Percentiles rank a stretch among this genome's conserved stretches.
phyloP scores from a whole-genome alignment of 768 basidiomycete genomes.

The Tylopilus subfusipes region DNA sequence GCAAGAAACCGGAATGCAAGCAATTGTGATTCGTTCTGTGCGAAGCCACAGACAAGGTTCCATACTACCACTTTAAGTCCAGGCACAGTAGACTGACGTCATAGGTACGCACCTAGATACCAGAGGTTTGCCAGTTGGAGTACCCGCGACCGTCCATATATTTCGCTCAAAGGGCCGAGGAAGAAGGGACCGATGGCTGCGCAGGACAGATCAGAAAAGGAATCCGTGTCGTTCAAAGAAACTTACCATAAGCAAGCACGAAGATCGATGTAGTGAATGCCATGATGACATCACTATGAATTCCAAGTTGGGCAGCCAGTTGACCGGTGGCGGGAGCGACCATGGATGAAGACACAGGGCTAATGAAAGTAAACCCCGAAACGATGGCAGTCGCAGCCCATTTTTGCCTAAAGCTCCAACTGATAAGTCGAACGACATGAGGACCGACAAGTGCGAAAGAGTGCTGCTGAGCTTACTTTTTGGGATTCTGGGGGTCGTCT shows the following conservation, averaged over 20 bases:
- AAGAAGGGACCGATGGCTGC: conserved; percentile 34
- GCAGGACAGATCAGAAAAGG: not conserved
- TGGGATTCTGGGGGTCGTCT: conserved; percentile 54
- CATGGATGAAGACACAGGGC: conserved; percentile 70
- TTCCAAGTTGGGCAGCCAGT: conserved; percentile 50
- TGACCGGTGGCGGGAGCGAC: conserved; percentile 59
- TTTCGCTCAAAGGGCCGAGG: conserved; percentile 64
- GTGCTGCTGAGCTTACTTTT: conserved; percentile 41
- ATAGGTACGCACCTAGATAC: conserved; percentile 48
- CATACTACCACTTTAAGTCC: conserved; percentile 37
- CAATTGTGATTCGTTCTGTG: conserved; percentile 52
- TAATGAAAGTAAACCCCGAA: conserved; percentile 66
- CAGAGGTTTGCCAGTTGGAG: conserved; percentile 63
- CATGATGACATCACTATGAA: conserved; percentile 45
- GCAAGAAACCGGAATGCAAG: conserved; percentile 67
- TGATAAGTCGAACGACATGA: conserved; percentile 16
- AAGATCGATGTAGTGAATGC: conserved; percentile 62
- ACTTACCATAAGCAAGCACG: conserved; percentile 54
- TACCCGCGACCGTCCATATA: conserved; percentile 63
- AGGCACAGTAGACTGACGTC: not conserved
- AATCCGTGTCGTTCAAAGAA: not conserved
- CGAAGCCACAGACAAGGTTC: conserved; percentile 65
- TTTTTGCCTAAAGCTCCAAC: conserved; percentile 57
- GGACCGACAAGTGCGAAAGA: not conserved
- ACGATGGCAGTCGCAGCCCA: conserved; percentile 66